These are phyloP conservation scores for Pichia norvegensis DNA, from an alignment of 1,139 yeast species.

Conservation along the genomic window DNA sequence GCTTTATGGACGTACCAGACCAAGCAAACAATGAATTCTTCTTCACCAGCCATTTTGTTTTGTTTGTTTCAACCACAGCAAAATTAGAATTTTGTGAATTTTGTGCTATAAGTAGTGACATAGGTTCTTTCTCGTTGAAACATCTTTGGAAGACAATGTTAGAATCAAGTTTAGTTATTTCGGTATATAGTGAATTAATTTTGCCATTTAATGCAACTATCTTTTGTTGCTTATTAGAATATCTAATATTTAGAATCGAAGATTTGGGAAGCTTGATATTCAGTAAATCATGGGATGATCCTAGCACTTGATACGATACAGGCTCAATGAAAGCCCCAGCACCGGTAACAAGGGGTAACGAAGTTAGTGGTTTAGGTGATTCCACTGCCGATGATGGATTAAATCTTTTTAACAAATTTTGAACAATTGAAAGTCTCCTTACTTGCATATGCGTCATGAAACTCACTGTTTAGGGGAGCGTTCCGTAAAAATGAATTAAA, in stretches of 20 bases:
- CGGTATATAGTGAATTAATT: slow-evolving; percentile 24
- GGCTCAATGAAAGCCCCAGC: slow-evolving; percentile 35
- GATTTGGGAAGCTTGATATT: slow-evolving; percentile 44
- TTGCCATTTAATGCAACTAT: slow-evolving; percentile 42
- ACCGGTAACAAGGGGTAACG: slow-evolving; percentile 30
- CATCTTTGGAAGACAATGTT: slow-evolving; percentile 27
- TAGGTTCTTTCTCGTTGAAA: slow-evolving; percentile 23
- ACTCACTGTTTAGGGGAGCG: neutral
- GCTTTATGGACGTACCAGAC: slow-evolving; percentile 35
- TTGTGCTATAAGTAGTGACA: slow-evolving; percentile 25
- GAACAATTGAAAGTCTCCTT: slow-evolving; percentile 9
- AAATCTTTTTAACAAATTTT: slow-evolving; percentile 10
- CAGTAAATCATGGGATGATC: slow-evolving; percentile 36
- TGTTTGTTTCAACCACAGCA: slow-evolving; percentile 17
- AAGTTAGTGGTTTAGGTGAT: slow-evolving; percentile 19
- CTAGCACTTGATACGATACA: slow-evolving; percentile 36
- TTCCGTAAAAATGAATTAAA: too few relatives aligned
- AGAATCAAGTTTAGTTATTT: slow-evolving; percentile 16
- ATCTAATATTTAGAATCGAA: slow-evolving; percentile 33
- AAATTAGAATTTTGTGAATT: slow-evolving; percentile 24
- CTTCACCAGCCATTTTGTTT: slow-evolving; percentile 34
- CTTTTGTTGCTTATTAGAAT: slow-evolving; percentile 34
- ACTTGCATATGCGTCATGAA: neutral
- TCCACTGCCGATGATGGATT: slow-evolving; percentile 8
- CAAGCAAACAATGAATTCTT: slow-evolving; percentile 36